Conservation (phyloP, 148 eudicot genomes). For the Camellia sinensis region DNA sequence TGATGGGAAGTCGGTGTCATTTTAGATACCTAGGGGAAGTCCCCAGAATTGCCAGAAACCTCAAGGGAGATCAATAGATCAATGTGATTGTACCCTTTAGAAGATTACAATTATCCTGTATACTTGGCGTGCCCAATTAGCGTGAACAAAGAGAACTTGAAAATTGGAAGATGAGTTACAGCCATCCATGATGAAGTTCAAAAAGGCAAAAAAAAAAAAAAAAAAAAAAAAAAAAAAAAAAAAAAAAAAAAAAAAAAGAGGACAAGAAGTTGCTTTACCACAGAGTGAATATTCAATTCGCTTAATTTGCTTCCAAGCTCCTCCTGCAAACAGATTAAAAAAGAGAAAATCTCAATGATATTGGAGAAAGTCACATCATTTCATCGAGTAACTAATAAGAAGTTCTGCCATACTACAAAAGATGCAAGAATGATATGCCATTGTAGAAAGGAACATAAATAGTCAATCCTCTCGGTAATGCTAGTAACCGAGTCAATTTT, state of each 20-base stretch:
- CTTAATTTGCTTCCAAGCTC: conserved; percentile 44
- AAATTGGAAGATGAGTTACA: neutral
- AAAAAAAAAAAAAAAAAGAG: neutral
- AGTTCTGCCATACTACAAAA: neutral
- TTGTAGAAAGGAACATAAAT: too few species aligned
- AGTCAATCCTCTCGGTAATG: too few species aligned
- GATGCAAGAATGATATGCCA: neutral
- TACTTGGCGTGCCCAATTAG: too few species aligned
- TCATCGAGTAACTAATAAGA: neutral
- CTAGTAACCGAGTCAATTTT: too few species aligned
- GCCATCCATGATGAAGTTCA: neutral
- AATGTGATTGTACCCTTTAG: too few species aligned
- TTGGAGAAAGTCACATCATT: neutral
- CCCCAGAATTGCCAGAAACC: too few species aligned
- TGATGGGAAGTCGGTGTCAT: too few species aligned
- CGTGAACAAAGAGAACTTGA: neutral
- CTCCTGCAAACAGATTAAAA: conserved; percentile 44
- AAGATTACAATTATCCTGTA: neutral
- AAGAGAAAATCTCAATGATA: conserved; percentile 1
- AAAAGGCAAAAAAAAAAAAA: neutral
- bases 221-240: neutral
- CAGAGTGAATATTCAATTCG: conserved; percentile 53
- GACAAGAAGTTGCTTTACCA: conserved; percentile 40
- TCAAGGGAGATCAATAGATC: too few species aligned
- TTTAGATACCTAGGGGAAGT: too few species aligned